Evolutionary conservation across 2,329 filamentous ascomycete genomes (phyloP).

Genomic region (Rasamsonia emersonii): DNA sequence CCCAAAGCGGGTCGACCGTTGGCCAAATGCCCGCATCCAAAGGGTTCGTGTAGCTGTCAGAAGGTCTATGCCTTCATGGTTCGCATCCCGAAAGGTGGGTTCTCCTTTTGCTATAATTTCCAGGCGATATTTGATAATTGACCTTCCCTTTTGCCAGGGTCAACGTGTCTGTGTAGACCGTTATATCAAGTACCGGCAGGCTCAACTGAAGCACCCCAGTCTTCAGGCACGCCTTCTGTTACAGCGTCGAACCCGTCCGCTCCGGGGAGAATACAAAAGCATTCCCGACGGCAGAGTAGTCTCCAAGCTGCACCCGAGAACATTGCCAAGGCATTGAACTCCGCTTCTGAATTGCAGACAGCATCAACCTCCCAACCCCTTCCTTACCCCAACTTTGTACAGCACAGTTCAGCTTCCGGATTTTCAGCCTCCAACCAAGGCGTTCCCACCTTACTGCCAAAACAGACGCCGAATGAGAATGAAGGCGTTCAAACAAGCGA

Average conservation of each 20-base stretch:
- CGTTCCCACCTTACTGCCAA: conserved; percentile 1
- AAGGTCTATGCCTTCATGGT: conserved; percentile 38
- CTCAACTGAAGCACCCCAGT: conserved; percentile 14
- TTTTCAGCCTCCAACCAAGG: neutral
- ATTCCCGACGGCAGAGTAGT: conserved; percentile 22
- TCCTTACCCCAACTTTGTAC: conserved; percentile 4
- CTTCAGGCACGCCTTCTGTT: conserved; percentile 10
- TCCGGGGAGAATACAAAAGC: conserved; percentile 29
- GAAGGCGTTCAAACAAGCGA: conserved; percentile 1
- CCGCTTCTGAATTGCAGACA: no score
- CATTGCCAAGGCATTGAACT: conserved; percentile 24
- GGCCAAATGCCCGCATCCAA: conserved; percentile 39
- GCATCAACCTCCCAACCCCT: no score
- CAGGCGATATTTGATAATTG: conserved; percentile 9
- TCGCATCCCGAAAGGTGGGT: conserved; percentile 34
- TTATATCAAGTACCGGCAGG: conserved; percentile 29
- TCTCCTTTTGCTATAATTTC: neutral
- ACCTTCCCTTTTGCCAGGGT: conserved; percentile 17
- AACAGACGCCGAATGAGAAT: conserved; percentile 1
- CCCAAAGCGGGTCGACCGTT: conserved; percentile 41
- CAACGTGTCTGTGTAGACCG: conserved; percentile 33
- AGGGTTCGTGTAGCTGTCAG: conserved; percentile 34
- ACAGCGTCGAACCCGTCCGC: conserved; percentile 15
- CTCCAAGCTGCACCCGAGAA: conserved; percentile 26
- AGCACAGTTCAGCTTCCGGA: neutral